These are phyloP conservation scores for Clavispora vitiphila DNA, from an alignment of 805 yeast species.

Conservation along the genomic window DNA sequence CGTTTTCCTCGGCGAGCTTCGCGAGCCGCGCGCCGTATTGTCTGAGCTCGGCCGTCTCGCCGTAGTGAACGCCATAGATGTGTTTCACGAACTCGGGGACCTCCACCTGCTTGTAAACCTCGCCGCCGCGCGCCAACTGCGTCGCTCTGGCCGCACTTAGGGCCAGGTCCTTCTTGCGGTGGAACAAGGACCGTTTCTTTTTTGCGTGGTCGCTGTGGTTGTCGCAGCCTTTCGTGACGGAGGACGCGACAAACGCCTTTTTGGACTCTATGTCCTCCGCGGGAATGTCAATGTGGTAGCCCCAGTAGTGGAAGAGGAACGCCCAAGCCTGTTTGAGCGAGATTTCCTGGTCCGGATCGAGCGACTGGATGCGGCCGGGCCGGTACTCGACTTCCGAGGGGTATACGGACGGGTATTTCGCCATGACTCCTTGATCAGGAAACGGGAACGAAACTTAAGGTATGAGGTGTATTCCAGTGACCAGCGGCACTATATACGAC, in stretches of 20 bases:
- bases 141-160: slow-evolving; percentile 23
- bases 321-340: slow-evolving; percentile 17
- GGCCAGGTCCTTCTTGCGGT: slow-evolving; percentile 11
- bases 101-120: slow-evolving; percentile 19
- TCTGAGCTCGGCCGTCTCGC: slow-evolving; percentile 6
- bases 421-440: not conserved
- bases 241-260: slow-evolving; percentile 30
- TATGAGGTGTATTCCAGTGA: too few species aligned
- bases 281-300: slow-evolving; percentile 35
- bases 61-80: slow-evolving; percentile 19
- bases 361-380: slow-evolving; percentile 35
- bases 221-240: slow-evolving; percentile 9
- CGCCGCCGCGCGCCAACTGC: slow-evolving; percentile 25
- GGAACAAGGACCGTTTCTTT: slow-evolving; percentile 29
- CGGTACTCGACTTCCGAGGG: slow-evolving; percentile 22
- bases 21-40: slow-evolving; percentile 17
- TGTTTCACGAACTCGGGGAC: slow-evolving; percentile 19
- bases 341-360: slow-evolving; percentile 19
- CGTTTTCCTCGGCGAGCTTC: slow-evolving; percentile 16
- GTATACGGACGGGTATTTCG: slow-evolving; percentile 11
- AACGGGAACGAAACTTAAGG: too few species aligned
- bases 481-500: not conserved
- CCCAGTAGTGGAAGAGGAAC: slow-evolving; percentile 31
- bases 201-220: slow-evolving; percentile 4
- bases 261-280: slow-evolving; percentile 23